Base-by-base conservation (phyloP, 129 eudicot species). In the Pittosporum tobira region DNA sequence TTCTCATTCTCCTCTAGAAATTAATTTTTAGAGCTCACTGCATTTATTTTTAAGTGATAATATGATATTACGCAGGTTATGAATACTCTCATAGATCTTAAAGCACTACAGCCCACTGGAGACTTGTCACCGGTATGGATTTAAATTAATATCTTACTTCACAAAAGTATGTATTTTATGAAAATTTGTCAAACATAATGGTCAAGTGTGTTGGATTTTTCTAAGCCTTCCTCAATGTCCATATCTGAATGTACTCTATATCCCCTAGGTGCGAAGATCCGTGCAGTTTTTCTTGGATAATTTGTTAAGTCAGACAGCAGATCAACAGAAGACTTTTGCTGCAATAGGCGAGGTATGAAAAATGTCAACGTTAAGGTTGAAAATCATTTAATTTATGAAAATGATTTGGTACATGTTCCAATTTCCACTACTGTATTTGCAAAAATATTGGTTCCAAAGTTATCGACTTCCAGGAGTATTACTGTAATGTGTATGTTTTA, bases 81-180 rank as follows among this genome's bases (percentile, higher is more conserved):
- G 84, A 70, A 69, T 50, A 70, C 83, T 51, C 88, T 91, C 48
- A 73, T 87, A 61, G 88, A 81, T 71, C 99, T 91, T 64, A 94
- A 79, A 78, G 99, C 90, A 19, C 99, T 91, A 67, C 88, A 91
- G 70, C 99, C 99, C 40, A 91, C 99, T 16, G 99, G 99, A 70
- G 99, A 91, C 74, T 31, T 91, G 80, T 71, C 94, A 61, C 47
- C 99, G 44, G 99, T 91, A 83, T 51, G 96, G 62, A 30, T 50
- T 55, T 49, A 48, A 30, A 56, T 55, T 49, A 48, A 16, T 40
- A 26, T 28, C 63, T 72, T 46, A 16, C 18, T 18, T 2, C 2
- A 29, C 13, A 14, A 6, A 13, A 0, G 16, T 38, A 61, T 58
- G 42, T 21, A 73, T 45, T 12, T 65, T 65, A 60, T n/a, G 23